phyloP scores from a whole-genome alignment of 1,139 yeast genomes.

The Suhomyces terraborum region DNA sequence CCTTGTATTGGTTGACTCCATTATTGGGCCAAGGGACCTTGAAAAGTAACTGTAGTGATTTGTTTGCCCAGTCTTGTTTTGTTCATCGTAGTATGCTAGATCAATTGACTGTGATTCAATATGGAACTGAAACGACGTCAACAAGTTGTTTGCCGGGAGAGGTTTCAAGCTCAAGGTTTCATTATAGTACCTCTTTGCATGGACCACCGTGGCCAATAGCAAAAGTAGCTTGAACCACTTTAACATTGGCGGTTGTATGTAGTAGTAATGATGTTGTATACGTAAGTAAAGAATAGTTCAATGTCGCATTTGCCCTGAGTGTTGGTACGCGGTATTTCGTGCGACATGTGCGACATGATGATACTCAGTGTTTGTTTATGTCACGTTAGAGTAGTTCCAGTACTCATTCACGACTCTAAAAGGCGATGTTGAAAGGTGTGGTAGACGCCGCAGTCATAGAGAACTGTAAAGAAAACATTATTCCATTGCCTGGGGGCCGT shows the following conservation, averaged over 20 bases:
- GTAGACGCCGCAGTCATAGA: conserved; percentile 59
- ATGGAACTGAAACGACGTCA: conserved; percentile 69
- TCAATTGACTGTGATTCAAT: conserved; percentile 49
- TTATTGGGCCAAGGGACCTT: conserved; percentile 73
- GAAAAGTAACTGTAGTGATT: conserved; percentile 76
- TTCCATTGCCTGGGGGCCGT: conserved; percentile 69
- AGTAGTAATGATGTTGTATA: conserved; percentile 1
- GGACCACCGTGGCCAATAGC: conserved; percentile 6
- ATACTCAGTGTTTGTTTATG: conserved; percentile 3
- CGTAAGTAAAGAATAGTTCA: background rate
- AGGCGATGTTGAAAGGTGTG: background rate
- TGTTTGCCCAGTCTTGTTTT: conserved; percentile 25
- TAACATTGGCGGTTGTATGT: conserved; percentile 1
- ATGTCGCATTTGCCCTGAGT: conserved; percentile 1
- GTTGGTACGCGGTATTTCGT: background rate
- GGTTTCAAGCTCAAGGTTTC: conserved; percentile 68
- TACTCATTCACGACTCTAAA: background rate
- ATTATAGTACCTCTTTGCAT: conserved; percentile 34
- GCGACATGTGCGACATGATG: conserved; percentile 9
- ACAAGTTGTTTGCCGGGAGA: conserved; percentile 65
- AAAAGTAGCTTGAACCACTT: conserved; percentile 7
- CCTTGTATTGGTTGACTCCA: conserved; percentile 65
- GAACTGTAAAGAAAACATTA: conserved; percentile 77
- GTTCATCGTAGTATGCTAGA: conserved; percentile 34
- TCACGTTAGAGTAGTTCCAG: background rate